Evolutionary conservation across 805 yeast genomes (phyloP), one percentile per base, ranked within the genome.

Genomic region (Candida maesae): DNA sequence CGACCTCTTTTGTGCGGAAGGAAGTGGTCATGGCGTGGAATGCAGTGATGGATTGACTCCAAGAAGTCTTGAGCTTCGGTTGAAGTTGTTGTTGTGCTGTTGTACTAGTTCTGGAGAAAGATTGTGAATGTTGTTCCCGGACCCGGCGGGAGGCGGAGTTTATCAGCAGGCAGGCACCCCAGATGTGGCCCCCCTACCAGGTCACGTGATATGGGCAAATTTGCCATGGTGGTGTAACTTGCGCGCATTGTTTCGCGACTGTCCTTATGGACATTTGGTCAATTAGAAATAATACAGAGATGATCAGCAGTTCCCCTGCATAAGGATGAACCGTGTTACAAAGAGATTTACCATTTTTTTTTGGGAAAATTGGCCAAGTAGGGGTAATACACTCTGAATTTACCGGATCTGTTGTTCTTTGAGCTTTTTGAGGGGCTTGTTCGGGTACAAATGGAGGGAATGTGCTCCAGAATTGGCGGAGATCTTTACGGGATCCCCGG

Each of bases 281-380:
- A 91, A 91, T 83, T 90, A 83, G 96, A 90, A 91, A 84, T 95
- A 89, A 91, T 91, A 91, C 99, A 91, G 98, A 91, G 99, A 91
- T 91, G 98, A 93, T 91, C 90, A 91, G 98, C 98, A 93, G 95
- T 95, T 96, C 96, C 98, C 98, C 96, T 91, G 98, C 98, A 91
- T 93, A 93, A 93, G 96, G 98, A 91, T 91, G 98, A 90, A 96
- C 95, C 97, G 97, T 96, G 90, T 83, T 89, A 88, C 97, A 91
- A 91, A 91, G 97, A 91, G 98, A 90, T 91, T 88, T 85, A 55
- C 52, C 33, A 48, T 51, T 55, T 55, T 55, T 54, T 55, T 55
- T 53, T 38, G 28, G 25, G 24, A 25, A n/a, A n/a, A n/a, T n/a
- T n/a, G n/a, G n/a, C n/a, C n/a, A n/a, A n/a, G n/a, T n/a, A n/a